Evolutionary conservation across 768 basidiomycete genomes (phyloP), one percentile per base, ranked within the genome.

Genomic region (Podaxis carcinomalis): DNA sequence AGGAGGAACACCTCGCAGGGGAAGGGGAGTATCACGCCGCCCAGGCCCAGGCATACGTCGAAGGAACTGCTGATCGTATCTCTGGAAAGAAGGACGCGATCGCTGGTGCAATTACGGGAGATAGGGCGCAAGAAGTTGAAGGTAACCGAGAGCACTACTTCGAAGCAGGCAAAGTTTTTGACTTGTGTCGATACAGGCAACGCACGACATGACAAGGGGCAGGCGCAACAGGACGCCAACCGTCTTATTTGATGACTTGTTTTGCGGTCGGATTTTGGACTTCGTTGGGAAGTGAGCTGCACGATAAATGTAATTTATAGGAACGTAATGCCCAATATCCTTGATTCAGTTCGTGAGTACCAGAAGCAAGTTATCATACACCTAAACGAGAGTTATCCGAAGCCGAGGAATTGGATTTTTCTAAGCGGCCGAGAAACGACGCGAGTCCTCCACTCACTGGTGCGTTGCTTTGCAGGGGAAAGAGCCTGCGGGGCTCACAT

Each of bases 191-290:
- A 14, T 27, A 5, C 23, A 84, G 84, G 85, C 0, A 83, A 84
- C 52, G 56, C 72, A 13, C 76, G 70, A 54, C 77, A 81, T 0
- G 82, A 85, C 56, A 83, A 84, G 59, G 85, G 84, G 0, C 63
- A 77, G 56, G 64, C 75, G 2, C 78, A 84, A 63, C 82, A 84
- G 70, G 68, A 81, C 1, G 13, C 77, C 19, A 86, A 85, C 68
- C 74, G 47, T 4, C 10, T 49, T 7, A 19, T 42, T 14, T 77
- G 63, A 59, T 56, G 23, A 16, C 10, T 42, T 53, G 7, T 25
- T 14, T 27, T 27, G 3, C 49, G 5, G 21, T 21, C 25, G 49
- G 49, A 14, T 13, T 21, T 25, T 21, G 19, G 25, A 25, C 1
- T 23, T 14, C 27, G 27, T 28, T 32, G 32, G 32, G 32, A 32